Conservation (phyloP, 106 monocot genomes). For the Apostasia shenzhenica region DNA sequence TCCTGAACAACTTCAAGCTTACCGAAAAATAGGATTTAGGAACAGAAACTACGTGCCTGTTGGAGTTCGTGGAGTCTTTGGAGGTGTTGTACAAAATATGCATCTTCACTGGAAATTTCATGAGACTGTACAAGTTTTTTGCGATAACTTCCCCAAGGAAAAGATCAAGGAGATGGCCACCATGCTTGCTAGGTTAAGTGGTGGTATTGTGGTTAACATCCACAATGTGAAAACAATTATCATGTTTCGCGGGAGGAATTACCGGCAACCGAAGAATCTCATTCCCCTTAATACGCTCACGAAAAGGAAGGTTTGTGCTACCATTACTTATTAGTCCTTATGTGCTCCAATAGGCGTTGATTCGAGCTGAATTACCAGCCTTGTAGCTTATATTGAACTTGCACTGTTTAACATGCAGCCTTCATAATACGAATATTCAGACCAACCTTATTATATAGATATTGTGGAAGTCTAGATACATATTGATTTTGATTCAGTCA, state of each 20-base stretch:
- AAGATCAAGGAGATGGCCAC: slow-evolving; percentile 97
- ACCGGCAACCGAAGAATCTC: slow-evolving; percentile 94
- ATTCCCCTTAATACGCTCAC: slow-evolving; percentile 97
- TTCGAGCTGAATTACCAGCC: neutral
- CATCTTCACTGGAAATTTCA: slow-evolving; percentile 99
- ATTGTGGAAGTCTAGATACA: no score
- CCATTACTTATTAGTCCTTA: neutral
- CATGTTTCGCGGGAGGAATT: slow-evolving; percentile 97
- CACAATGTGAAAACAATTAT: slow-evolving; percentile 97
- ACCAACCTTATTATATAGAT: no score
- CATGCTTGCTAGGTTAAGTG: slow-evolving; percentile 97
- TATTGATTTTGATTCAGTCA: no score
- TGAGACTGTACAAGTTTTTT: slow-evolving; percentile 96
- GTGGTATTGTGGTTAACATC: slow-evolving; percentile 90
- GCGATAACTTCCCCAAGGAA: slow-evolving; percentile 95
- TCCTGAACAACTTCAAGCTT: slow-evolving; percentile 91
- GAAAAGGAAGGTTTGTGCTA: slow-evolving; percentile 77
- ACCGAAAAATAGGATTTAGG: slow-evolving; percentile 90
- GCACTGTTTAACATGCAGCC: no score
- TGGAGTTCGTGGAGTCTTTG: slow-evolving; percentile 95
- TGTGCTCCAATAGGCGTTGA: neutral
- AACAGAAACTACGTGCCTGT: slow-evolving; percentile 95
- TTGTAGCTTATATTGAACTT: no score
- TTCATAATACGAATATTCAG: no score
- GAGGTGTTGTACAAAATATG: slow-evolving; percentile 99